Base-by-base conservation (phyloP, 352 stramenopile species). In the Phytophthora fragariae region DNA sequence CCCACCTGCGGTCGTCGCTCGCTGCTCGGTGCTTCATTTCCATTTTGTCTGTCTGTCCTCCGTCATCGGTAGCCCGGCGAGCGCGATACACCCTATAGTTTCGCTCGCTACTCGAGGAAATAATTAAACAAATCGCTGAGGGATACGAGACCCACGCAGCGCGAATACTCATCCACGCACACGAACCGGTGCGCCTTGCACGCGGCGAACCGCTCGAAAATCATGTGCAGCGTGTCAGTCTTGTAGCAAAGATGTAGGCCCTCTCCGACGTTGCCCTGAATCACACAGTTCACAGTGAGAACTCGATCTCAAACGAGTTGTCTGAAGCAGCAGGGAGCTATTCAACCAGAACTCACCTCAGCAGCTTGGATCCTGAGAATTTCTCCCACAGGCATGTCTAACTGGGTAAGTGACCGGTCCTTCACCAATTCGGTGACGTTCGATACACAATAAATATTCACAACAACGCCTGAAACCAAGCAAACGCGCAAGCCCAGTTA, bases 381-480 rank as follows among this genome's bases (percentile, higher is more conserved):
- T 56, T 96, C 88, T 41, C 88, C 89, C 50, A 96, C 89, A 63
- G 89, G 79, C 84, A 94, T 94, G 76, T 96, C 89, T 93, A 96
- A 90, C 79, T 95, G 88, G 58, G 89, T 92, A 79, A 96, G 71
- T 78, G 89, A 93, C 65, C 88, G 84, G 77, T 96, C 89, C 75
- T 95, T 95, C 72, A 95, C 89, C 79, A 96, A 83, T 83, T 95
- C 89, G 72, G 89, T 96, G 79, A 96, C 89, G 66, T 96, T 93
- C 63, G 89, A 94, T 86, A 96, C 88, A 84, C 86, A 96, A 93
- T 96, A 96, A 92, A 96, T 93, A 94, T 96, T 94, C 81, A 94
- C 85, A 86, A 96, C 89, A 76, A 92, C 84, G 69, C 89, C 88
- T 95, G 72, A 0, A 52, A 19, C 15, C 11, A 56, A 5, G 61